phyloP scores from a whole-genome alignment of 345 rosid genomes.

The Erysimum cheiranthoides region DNA sequence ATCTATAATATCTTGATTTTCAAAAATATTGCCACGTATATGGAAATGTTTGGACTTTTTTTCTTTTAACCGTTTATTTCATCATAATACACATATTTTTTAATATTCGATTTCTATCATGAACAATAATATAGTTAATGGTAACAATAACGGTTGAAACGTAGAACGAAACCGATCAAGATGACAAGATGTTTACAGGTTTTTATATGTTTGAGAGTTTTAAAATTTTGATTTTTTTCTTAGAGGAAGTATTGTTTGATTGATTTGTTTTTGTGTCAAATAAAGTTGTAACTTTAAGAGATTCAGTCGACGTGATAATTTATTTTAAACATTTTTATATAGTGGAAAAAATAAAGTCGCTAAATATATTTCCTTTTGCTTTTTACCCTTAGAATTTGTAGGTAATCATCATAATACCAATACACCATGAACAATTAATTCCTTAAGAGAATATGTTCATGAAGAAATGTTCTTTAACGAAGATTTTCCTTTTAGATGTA shows the following conservation, averaged over 20 bases:
- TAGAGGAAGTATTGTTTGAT: not conserved
- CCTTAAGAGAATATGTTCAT: conserved; percentile 20
- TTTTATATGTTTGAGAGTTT: not conserved
- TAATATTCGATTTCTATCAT: no score
- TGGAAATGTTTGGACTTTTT: no score
- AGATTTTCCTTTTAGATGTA: conserved; percentile 29
- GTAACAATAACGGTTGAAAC: no score
- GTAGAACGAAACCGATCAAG: no score
- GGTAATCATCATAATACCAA: conserved; percentile 40
- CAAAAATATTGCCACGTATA: no score
- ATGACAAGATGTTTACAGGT: no score
- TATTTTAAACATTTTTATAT: conserved; percentile 19
- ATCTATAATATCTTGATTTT: no score
- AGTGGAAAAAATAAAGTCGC: conserved; percentile 18
- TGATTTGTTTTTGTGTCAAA: conserved; percentile 14
- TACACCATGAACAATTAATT: conserved; percentile 15
- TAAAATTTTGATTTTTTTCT: not conserved
- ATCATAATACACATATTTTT: no score
- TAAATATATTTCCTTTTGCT: conserved; percentile 29
- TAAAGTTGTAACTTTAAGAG: conserved; percentile 19
- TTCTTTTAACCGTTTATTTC: no score
- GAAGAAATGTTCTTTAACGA: conserved; percentile 37
- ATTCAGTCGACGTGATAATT: conserved; percentile 22
- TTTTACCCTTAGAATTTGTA: conserved; percentile 28
- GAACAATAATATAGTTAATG: no score